phyloP scores from a whole-genome alignment of 208 protist species.

The Wallacemonas rigidus region DNA sequence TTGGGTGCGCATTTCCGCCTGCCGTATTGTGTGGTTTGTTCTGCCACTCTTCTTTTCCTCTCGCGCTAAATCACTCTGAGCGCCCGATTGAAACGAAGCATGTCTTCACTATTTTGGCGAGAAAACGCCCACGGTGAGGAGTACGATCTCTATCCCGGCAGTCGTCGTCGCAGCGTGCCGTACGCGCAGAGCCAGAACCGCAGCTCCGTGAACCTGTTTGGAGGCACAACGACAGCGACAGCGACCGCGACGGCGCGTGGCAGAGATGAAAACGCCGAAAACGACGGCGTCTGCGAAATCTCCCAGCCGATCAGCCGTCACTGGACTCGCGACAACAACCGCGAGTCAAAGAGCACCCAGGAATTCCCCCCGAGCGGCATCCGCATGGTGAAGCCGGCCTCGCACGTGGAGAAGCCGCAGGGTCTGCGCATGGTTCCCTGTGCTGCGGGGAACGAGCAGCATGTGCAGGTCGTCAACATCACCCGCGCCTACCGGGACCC shows the following conservation, averaged over 20 bases:
- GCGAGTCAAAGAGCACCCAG: conserved; percentile 48
- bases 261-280: not conserved
- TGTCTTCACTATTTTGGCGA: conserved; percentile 14
- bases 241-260: not conserved
- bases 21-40: no score
- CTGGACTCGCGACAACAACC: conserved; percentile 36
- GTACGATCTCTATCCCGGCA: conserved; percentile 16
- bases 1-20: no score
- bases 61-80: no score
- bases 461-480: conserved; percentile 83
- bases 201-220: conserved; percentile 50
- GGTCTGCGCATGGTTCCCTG: conserved; percentile 50
- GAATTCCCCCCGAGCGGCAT: conserved; percentile 60
- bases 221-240: not conserved
- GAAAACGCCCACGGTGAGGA: conserved; percentile 11
- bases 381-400: conserved; percentile 40
- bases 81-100: not conserved
- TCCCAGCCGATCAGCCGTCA: not conserved
- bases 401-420: conserved; percentile 44
- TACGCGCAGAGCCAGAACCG: conserved; percentile 13
- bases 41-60: no score
- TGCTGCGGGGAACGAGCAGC: conserved; percentile 47
- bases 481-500: conserved; percentile 73
- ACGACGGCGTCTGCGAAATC: not conserved
- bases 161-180: conserved; percentile 3